Base-by-base conservation (phyloP, 1,284 basidiomycete species). In the Cystobasidium pallidum region DNA sequence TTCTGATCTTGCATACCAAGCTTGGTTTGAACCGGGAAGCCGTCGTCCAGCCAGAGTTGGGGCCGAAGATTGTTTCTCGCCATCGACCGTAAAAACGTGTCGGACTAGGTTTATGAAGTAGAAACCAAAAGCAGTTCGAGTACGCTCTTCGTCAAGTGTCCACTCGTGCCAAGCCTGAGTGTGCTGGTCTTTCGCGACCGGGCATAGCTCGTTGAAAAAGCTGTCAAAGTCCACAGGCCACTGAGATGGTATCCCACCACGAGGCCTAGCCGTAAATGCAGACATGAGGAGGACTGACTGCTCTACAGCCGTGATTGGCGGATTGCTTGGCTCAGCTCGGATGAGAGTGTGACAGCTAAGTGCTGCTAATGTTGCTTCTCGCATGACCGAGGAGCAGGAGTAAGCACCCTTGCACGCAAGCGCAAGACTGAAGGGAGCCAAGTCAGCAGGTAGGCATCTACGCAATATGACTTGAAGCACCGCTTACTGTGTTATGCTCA, bases 61-160 rank as follows among this genome's bases (percentile, higher is more conserved):
- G 10, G 32, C 57, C 13, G 30, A 24, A n/a, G 13, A 24, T 24
- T 6, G 10, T 28, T 19, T 36, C n/a, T 58, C 30, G 13, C 21
- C 30, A 58, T 58, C 21, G 2, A 13, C 8, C 6, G 57, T 58
- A 24, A 36, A 13, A 21, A 58, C 19, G 24, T 58, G 36, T 39
- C 57, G 57, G 21, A 58, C 36, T 24, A 58, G 57, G 21, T 58
- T 58, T n/a, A 58, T 39, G 17, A 24, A 36, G 32, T 36, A 41
- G 34, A 58, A 58, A 32, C 10, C 57, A n/a, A 32, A 36, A n/a
- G 57, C 57, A 34, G 57, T 58, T 11, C 57, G 30, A 10, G 57
- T 36, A 1, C 30, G 3, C 21, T 58, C 30, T 24, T 58, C 57
- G 13, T 36, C 13, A 21, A 26, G 13, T 41, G 21, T 34, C 57